Evolutionary conservation across 2,329 filamentous ascomycete species (phyloP), one percentile per base, ranked within the genome.

Genomic region (Calycina marina): DNA sequence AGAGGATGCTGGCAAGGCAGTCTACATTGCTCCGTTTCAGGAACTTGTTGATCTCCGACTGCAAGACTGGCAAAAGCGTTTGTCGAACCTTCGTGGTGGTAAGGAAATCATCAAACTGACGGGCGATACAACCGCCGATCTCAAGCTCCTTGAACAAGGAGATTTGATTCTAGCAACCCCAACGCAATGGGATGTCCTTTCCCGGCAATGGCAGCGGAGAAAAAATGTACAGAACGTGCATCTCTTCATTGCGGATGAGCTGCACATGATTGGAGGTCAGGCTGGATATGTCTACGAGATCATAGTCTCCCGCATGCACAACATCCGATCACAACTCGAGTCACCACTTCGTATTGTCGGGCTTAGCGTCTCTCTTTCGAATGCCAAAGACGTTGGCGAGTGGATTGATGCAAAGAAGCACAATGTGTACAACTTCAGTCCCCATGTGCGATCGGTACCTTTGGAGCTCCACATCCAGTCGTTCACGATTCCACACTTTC

Each of bases 401-500:
- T 98, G 90, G 90, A 85, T 98, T 44, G 90, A 92, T 44, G 90
- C 88, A 5, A 93, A 77, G 56, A 96, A 94, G 62, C 90, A 98
- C 54, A 93, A 90, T 30, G 93, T 93, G 42, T 98, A 88, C 67
- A 98, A 98, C 60, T 98, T 98, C 62, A 93, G 84, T 47, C 90
- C 90, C 2, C 79, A 88, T 49, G 77, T 88, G 39, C 77, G 92
- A 35, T 80, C 85, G 1, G 74, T 94, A 12, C 86, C 88, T 14
- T 62, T 98, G 18, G 88, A 96, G 54, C 70, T 98, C 36, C 85
- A 94, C 53, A 79, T 98, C 29, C 90, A 98, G 56, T 88, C 86
- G 1, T 98, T 90, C 60, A 82, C 77, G 16, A 93, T 93, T 38
- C 85, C 92, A 28, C 92, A 98, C 53, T 94, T 93, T 61, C 92